These are phyloP conservation scores for Butyriboletus loyo DNA, from an alignment of 768 basidiomycete species.

Conservation along the genomic window DNA sequence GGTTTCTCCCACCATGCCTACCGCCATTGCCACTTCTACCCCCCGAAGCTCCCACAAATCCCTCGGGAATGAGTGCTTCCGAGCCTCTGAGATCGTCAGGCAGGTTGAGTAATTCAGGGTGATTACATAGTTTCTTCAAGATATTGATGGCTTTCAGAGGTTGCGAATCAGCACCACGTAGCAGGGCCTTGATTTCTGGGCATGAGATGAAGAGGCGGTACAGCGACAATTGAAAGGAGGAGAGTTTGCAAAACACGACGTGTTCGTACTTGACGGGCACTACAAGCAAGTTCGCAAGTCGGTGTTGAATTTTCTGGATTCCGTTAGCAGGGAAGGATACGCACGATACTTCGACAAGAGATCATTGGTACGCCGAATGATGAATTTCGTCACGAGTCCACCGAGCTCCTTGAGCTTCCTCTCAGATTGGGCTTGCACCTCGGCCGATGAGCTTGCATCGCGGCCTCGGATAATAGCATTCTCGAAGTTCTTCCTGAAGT, in stretches of 20 bases:
- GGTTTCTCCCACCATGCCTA: constrained; percentile 41
- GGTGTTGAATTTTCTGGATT: background rate
- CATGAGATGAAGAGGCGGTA: constrained; percentile 91
- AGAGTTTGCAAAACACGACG: constrained; percentile 88
- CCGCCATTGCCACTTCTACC: constrained; percentile 24
- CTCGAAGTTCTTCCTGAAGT: constrained; percentile 96
- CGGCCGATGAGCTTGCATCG: constrained; percentile 80
- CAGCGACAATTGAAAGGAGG: constrained; percentile 77
- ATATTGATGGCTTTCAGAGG: constrained; percentile 96
- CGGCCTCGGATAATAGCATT: constrained; percentile 86
- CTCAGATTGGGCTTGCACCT: constrained; percentile 76
- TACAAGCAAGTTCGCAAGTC: constrained; percentile 32
- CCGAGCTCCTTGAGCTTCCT: constrained; percentile 91
- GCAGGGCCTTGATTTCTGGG: constrained; percentile 85
- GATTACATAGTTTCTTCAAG: constrained; percentile 93
- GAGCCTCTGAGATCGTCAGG: constrained; percentile 83
- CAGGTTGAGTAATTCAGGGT: constrained; percentile 84
- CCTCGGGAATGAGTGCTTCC: constrained; percentile 77
- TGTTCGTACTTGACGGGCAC: constrained; percentile 99
- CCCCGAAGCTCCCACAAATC: constrained; percentile 56
- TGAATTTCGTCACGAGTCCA: constrained; percentile 84
- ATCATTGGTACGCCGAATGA: constrained; percentile 93
- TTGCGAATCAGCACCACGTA: constrained; percentile 85
- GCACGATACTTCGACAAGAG: constrained; percentile 89
- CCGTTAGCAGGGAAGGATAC: constrained; percentile 30